Evolutionary conservation across 441 rosid genomes (phyloP), one percentile per base, ranked within the genome.

Genomic region (Daphne laureola): DNA sequence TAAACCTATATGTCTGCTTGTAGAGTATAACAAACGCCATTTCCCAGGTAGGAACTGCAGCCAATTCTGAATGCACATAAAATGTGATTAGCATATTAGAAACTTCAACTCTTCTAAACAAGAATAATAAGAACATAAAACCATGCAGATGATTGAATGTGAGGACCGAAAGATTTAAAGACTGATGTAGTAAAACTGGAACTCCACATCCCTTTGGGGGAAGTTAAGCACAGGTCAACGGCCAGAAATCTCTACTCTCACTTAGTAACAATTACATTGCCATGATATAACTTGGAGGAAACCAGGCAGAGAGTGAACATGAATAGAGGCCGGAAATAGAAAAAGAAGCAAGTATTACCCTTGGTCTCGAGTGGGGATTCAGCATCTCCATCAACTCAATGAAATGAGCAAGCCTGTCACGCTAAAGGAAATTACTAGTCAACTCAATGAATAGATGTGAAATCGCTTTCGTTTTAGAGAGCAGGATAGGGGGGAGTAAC

Each of bases 311-410:
- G 3, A 0, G 25, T 21, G 36, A 46, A 25, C 14, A 11, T 40
- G 31, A 18, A 4, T 47, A 25, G 21, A 25, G 15, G 8, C 12
- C n/a, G 13, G n/a, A 4, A 13, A 43, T 11, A 16, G 17, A 27
- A n/a, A 47, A 21, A 49, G 2, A 51, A 53, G 15, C 43, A 58
- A 12, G 52, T 12, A 50, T 57, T 78, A 89, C 98, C 80, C 66
- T 80, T 38, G 93, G 93, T 65, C 72, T 89, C 47, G 90, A 69
- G 73, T 86, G 80, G 51, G 90, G 87, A 73, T 89, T 93, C 66
- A 89, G 68, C 95, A 83, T 93, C 75, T 93, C 97, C 97, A 93
- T 80, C 43, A 87, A 67, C 68, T 80, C 98, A 49, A 89, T 74
- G 70, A 93, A 87, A 61, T 87, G 83, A 35, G 92, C 77, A 54